Evolutionary conservation across 164 flowering plant genomes (phyloP).

Genomic region (Stephania cephalantha): DNA sequence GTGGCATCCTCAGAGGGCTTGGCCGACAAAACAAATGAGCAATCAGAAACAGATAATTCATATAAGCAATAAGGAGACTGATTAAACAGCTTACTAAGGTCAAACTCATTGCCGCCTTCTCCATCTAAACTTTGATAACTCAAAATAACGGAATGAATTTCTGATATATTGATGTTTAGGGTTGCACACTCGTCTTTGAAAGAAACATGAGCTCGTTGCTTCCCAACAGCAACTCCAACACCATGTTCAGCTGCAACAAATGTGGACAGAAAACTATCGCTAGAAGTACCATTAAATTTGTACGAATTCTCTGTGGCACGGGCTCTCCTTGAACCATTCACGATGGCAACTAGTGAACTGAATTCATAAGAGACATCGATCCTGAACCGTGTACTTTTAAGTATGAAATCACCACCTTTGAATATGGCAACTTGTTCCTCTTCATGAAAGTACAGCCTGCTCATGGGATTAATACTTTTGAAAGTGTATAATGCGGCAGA

Average conservation of each 20-base stretch:
- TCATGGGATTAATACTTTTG: slow-evolving; percentile 15
- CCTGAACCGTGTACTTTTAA: slow-evolving; percentile 19
- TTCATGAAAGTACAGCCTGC: slow-evolving; percentile 16
- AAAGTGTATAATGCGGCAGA: slow-evolving; percentile 27
- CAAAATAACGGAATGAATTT: slow-evolving; percentile 35
- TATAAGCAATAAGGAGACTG: slow-evolving; percentile 37
- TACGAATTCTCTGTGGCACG: slow-evolving; percentile 14
- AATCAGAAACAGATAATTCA: slow-evolving; percentile 51
- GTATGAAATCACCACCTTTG: slow-evolving; percentile 18
- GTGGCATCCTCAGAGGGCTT: slow-evolving; percentile 17
- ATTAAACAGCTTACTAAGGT: slow-evolving; percentile 21
- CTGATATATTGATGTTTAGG: slow-evolving; percentile 26
- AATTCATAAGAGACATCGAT: slow-evolving; percentile 41
- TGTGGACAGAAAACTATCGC: slow-evolving; percentile 20
- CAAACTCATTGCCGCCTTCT: slow-evolving; percentile 23
- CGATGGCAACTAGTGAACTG: slow-evolving; percentile 36
- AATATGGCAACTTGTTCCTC: slow-evolving; percentile 15
- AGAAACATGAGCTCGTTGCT: slow-evolving; percentile 25
- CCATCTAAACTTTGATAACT: slow-evolving; percentile 23
- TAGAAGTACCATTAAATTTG: slow-evolving; percentile 18
- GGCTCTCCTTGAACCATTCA: slow-evolving; percentile 36
- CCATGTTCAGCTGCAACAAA: slow-evolving; percentile 43
- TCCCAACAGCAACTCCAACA: slow-evolving; percentile 36
- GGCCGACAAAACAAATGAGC: slow-evolving; percentile 28
- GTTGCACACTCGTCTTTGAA: slow-evolving; percentile 35